Base-by-base conservation (phyloP, 331 rosid species). In the Cydonia oblonga region DNA sequence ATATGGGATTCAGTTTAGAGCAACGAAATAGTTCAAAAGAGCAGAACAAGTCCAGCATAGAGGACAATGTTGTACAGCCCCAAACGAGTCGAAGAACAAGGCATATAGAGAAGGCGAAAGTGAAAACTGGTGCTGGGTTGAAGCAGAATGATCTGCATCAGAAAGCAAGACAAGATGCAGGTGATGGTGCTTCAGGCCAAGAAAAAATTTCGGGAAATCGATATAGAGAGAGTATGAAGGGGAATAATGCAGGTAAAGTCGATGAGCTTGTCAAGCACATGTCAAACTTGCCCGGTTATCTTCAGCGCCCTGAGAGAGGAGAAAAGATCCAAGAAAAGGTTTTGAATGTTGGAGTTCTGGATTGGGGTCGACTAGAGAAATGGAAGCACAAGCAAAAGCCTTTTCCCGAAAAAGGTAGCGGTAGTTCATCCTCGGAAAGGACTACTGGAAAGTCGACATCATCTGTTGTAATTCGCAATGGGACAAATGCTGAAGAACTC, bases 251-350 rank as follows among this genome's bases (percentile, higher is more conserved):
- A 62, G 63, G 51, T 32, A 84, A 76, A 75, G 86, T 73, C 66
- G 96, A 87, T 71, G 98, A 93, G 87, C 92, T 93, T 82, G 88
- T 93, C 79, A 91, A 80, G 83, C 81, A 93, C 86, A 93, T 93
- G 98, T 82, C 97, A 5, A 86, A 84, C 83, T 80, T 93, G 85
- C 98, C 98, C 9, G 80, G 73, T 32, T 93, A 82, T 84, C 97
- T 93, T 69, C 89, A 78, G 76, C 83, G 79, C 71, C 42, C 88
- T 30, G 91, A 84, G 74, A 79, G 74, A 77, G 83, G 80, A 65
- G 85, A 81, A 75, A 85, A 71, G 56, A 64, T 78, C 33, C 89
- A 82, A 77, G 96, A 78, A 33, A 87, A 91, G 81, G 89, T 85
- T 77, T 89, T 93, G 69, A 93, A 86, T 87, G 76, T 93, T 54